phyloP scores from a whole-genome alignment of 2,329 filamentous ascomycete genomes.

The Lasiodiplodia sp. region DNA sequence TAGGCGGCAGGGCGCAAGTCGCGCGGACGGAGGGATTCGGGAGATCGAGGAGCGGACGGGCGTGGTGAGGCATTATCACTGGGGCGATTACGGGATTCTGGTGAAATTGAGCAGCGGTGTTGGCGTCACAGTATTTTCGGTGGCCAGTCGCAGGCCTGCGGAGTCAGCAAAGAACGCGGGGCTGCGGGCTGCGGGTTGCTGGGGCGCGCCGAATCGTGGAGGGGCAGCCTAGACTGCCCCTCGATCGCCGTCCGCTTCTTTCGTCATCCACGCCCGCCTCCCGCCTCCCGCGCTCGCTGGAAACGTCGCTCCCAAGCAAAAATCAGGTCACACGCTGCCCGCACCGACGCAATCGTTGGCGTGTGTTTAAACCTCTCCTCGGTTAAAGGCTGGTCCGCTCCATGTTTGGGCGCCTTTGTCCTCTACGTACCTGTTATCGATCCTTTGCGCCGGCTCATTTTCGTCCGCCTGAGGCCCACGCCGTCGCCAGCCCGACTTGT shows the following conservation, averaged over 20 bases:
- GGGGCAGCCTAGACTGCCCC: not conserved
- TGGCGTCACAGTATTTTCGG: not conserved
- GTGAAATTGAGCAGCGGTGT: constrained; percentile 1
- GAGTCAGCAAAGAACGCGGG: constrained; percentile 26
- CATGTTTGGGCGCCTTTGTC: constrained; percentile 12
- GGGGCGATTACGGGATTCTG: not conserved
- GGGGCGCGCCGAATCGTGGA: no score
- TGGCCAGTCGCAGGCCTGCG: constrained; percentile 17
- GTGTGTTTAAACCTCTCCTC: not conserved
- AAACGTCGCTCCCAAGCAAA: not conserved
- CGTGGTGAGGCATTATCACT: constrained; percentile 18
- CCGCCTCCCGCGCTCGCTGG: not conserved
- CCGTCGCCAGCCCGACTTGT: constrained; percentile 23
- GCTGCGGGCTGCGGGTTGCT: not conserved
- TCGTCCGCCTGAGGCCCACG: constrained; percentile 31
- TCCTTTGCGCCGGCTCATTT: constrained; percentile 31
- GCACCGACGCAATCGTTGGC: not conserved
- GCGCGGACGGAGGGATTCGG: constrained; percentile 25
- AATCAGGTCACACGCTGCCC: constrained; percentile 19
- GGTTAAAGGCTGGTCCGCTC: constrained; percentile 25
- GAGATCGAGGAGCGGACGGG: constrained; percentile 16
- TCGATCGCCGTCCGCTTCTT: constrained; percentile 13
- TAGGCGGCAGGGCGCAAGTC: not conserved
- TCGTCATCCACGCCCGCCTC: constrained; percentile 12
- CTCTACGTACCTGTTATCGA: constrained; percentile 24